phyloP scores from a whole-genome alignment of 2,329 filamentous ascomycete species.

The Stachybotrys echinatus region DNA sequence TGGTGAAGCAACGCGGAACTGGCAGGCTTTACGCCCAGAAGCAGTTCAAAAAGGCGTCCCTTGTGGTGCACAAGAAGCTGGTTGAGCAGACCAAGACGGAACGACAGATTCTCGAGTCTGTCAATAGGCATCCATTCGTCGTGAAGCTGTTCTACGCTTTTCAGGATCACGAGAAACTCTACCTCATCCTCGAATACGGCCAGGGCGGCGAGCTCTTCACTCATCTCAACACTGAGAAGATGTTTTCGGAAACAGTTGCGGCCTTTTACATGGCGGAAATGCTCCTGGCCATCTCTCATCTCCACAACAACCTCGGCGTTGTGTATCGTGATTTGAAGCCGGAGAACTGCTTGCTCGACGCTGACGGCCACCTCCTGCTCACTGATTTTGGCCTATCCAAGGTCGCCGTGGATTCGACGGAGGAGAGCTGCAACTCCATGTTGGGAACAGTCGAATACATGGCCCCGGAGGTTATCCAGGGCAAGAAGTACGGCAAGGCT shows the following conservation, averaged over 20 bases:
- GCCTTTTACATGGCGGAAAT: constrained; percentile 99
- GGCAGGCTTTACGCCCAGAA: constrained; percentile 95
- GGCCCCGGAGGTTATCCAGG: constrained; percentile 90
- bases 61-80: constrained; percentile 92
- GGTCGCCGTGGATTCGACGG: constrained; percentile 65
- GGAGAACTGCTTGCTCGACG: constrained; percentile 91
- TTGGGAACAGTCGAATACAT: constrained; percentile 98
- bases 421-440: constrained; percentile 76
- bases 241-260: constrained; percentile 85
- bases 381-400: constrained; percentile 98
- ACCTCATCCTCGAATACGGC: constrained; percentile 95
- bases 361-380: constrained; percentile 84
- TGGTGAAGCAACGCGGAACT: constrained; percentile 85
- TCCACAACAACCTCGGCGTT: constrained; percentile 87
- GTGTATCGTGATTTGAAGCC: constrained; percentile 97
- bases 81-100: constrained; percentile 98
- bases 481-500: constrained; percentile 84
- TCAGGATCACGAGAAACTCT: constrained; percentile 95
- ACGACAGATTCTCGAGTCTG: constrained; percentile 87
- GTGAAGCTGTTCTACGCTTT: constrained; percentile 98
- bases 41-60: constrained; percentile 94
- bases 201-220: constrained; percentile 95
- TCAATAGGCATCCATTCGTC: constrained; percentile 95
- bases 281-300: constrained; percentile 86
- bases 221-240: constrained; percentile 88